Conservation (phyloP, 2,329 filamentous ascomycete species). For the Penicillium brasilianum region DNA sequence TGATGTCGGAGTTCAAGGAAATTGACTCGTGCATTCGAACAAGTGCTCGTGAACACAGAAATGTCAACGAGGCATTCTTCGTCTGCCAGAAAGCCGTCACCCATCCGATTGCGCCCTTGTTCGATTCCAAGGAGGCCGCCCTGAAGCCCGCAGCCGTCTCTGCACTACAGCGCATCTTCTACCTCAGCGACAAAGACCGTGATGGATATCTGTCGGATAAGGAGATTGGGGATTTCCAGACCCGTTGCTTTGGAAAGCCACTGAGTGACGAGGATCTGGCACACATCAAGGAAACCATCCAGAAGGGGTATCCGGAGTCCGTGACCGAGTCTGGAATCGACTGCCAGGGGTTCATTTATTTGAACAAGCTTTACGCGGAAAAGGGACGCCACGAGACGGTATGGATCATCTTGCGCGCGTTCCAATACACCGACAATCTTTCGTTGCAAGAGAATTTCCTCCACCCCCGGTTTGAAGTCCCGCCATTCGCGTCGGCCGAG, state of each 20-base stretch:
- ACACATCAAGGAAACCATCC: constrained; percentile 88
- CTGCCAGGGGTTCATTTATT: constrained; percentile 78
- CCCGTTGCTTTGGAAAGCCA: constrained; percentile 88
- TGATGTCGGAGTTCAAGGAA: constrained; percentile 98
- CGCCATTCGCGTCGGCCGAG: constrained; percentile 89
- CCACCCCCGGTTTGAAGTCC: constrained; percentile 91
- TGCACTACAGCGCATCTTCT: constrained; percentile 89
- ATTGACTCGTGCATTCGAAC: constrained; percentile 97
- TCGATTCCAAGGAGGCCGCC: constrained; percentile 89
- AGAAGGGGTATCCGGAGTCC: constrained; percentile 67
- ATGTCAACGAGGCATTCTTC: constrained; percentile 96
- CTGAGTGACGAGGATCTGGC: constrained; percentile 79
- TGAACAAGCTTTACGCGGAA: constrained; percentile 96
- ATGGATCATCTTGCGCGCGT: constrained; percentile 94
- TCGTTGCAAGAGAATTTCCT: constrained; percentile 90
- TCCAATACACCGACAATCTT: constrained; percentile 94
- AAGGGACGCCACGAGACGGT: constrained; percentile 98
- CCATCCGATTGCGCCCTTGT: constrained; percentile 93
- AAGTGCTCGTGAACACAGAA: constrained; percentile 87
- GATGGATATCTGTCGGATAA: constrained; percentile 89
- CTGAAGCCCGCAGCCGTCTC: constrained; percentile 88
- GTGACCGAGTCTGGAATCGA: constrained; percentile 75
- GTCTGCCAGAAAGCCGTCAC: constrained; percentile 98
- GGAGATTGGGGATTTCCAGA: constrained; percentile 90
- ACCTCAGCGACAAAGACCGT: constrained; percentile 93